Conservation (phyloP, 2,329 filamentous ascomycete genomes). For the Xylaria sp. region DNA sequence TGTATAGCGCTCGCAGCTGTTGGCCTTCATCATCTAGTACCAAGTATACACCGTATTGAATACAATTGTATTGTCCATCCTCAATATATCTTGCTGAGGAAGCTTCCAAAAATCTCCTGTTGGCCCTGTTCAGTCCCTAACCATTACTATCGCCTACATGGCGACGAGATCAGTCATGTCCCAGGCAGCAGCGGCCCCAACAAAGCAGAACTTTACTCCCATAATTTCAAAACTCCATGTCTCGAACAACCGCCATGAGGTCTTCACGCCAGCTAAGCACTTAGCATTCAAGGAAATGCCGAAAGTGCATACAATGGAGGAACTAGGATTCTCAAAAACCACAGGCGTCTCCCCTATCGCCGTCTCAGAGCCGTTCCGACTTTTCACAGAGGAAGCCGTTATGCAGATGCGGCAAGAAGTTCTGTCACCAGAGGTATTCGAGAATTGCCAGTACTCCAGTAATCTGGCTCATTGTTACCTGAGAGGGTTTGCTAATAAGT, state of each 20-base stretch:
- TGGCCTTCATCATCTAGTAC: neutral
- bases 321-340: constrained; percentile 65
- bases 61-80: neutral
- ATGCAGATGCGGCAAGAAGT: constrained; percentile 70
- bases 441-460: constrained; percentile 67
- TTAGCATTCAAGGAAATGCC: constrained; percentile 62
- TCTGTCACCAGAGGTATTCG: constrained; percentile 65
- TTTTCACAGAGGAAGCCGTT: constrained; percentile 71
- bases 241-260: constrained; percentile 37
- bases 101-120: neutral
- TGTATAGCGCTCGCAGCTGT: neutral
- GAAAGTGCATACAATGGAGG: constrained; percentile 68
- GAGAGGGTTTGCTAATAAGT: constrained; percentile 55
- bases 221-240: constrained; percentile 39
- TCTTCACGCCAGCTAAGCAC: constrained; percentile 66
- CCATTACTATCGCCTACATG: constrained; percentile 34
- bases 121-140: constrained; percentile 12
- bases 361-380: constrained; percentile 71
- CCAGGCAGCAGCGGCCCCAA: constrained; percentile 12
- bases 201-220: constrained; percentile 41
- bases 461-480: constrained; percentile 65
- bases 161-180: constrained; percentile 40
- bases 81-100: constrained; percentile 1
- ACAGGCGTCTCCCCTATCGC: constrained; percentile 70
- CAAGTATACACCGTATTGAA: neutral